A percentile compares a stretch with the other conserved stretches of the same genome.
Conservation (phyloP, 306 rosid genomes). For the Lupinus albus region DNA sequence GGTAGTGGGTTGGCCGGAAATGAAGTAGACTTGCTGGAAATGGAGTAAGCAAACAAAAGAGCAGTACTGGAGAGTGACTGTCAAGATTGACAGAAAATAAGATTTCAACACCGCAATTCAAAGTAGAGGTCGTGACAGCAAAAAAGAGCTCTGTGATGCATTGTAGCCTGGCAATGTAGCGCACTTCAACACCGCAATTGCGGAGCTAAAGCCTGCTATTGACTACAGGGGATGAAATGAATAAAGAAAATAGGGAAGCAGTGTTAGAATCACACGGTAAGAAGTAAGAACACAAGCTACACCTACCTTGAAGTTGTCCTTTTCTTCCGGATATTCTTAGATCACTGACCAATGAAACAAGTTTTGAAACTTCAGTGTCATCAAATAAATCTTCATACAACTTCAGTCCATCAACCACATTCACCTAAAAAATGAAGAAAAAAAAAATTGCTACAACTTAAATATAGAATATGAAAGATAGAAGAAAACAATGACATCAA, state of each 20-base stretch:
- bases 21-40: no score
- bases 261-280: neutral
- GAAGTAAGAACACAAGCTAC: constrained; percentile 11
- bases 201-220: no score
- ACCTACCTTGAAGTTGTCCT: constrained; percentile 78
- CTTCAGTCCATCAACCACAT: constrained; percentile 82
- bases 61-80: no score
- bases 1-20: no score
- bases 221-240: no score
- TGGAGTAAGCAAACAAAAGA: no score
- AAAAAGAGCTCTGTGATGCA: no score
- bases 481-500: constrained; percentile 10
- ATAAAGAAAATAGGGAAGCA: constrained; percentile 14
- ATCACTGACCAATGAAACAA: constrained; percentile 69
- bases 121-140: no score
- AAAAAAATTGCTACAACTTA: constrained; percentile 20
- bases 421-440: constrained; percentile 59
- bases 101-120: no score
- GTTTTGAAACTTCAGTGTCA: constrained; percentile 63
- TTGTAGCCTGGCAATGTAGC: no score
- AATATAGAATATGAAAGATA: constrained; percentile 23
- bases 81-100: no score
- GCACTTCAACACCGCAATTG: no score
- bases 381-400: constrained; percentile 61
- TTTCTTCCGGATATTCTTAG: constrained; percentile 71